Base-by-base conservation (phyloP, 805 yeast species). In the Sugiyamaella americana region DNA sequence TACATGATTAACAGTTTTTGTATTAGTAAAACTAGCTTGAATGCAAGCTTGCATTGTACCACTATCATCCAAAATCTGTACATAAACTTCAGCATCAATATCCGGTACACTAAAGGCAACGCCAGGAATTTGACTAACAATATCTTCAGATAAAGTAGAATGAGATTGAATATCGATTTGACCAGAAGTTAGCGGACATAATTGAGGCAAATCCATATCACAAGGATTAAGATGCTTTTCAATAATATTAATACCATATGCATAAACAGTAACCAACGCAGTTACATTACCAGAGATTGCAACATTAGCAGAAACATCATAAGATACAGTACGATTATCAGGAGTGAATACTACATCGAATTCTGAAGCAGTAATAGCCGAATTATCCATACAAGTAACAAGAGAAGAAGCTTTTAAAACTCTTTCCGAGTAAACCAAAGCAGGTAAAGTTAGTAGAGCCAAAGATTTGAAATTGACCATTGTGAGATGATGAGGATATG, bases 121-220 rank as follows among this genome's bases (percentile, higher is more conserved):
- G 8, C 85, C 88, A 0, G 97, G 97, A 53, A 89, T 77, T 60
- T 70, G 64, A 30, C 69, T 61, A 22, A 74, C 77, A 53, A 80
- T 78, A 17, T 59, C 55, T 8, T 66, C 56, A 17, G 78, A 64
- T 22, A 66, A 54, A 36, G 82, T 71, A 52, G 84, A 78, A 62
- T 79, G 76, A 19, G 93, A 79, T 53, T 84, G 82, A 43, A 89
- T 75, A 57, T 84, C 86, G 59, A 89, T 76, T 35, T 78, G 67
- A 26, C 96, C 96, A 0, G 96, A 89, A 56, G 72, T 80, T 29
- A 89, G 63, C 1, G 96, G 96, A 66, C 97, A 89, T 61, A 89
- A 85, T 68, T 89, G 95, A 16, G 34, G 37, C 21, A 54, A 47
- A 32, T 44, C 40, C 36, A 70, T 47, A 24, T 52, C 48, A 69